phyloP scores from a whole-genome alignment of 495 filamentous ascomycete species.

The Hyphodiscus hymeniophilus region DNA sequence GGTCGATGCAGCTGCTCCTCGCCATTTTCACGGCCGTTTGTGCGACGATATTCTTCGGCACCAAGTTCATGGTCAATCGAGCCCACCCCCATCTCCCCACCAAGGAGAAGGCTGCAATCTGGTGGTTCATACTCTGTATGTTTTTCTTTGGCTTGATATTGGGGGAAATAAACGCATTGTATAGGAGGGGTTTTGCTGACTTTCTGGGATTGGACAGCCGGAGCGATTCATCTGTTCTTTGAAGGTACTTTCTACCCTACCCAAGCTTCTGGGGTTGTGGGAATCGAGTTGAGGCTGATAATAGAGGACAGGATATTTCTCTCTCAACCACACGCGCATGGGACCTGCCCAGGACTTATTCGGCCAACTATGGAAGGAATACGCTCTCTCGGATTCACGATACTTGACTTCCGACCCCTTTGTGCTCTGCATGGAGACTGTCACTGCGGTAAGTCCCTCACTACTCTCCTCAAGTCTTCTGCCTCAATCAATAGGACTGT shows the following conservation, averaged over 20 bases:
- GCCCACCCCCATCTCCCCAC: constrained; percentile 37
- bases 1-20: constrained; percentile 44
- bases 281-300: background rate
- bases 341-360: constrained; percentile 36
- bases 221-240: constrained; percentile 49
- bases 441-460: constrained; percentile 34
- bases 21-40: constrained; percentile 42
- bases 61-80: constrained; percentile 37
- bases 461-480: too few relatives aligned
- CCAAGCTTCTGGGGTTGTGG: background rate
- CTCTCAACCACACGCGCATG: constrained; percentile 34
- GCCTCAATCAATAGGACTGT: too few relatives aligned
- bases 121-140: constrained; percentile 19
- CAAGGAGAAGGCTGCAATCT: constrained; percentile 49
- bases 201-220: constrained; percentile 30
- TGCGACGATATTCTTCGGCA: constrained; percentile 41
- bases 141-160: background rate
- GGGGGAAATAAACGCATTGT: too few relatives aligned
- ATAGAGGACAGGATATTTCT: constrained; percentile 33
- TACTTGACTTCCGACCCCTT: constrained; percentile 46
- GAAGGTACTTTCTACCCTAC: constrained; percentile 25
- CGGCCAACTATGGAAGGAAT: constrained; percentile 56
- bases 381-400: constrained; percentile 49
- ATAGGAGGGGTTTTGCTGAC: background rate
- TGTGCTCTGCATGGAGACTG: constrained; percentile 47